Evolutionary conservation across 306 rosid genomes (phyloP).

Genomic region (Cicer yamashitae): DNA sequence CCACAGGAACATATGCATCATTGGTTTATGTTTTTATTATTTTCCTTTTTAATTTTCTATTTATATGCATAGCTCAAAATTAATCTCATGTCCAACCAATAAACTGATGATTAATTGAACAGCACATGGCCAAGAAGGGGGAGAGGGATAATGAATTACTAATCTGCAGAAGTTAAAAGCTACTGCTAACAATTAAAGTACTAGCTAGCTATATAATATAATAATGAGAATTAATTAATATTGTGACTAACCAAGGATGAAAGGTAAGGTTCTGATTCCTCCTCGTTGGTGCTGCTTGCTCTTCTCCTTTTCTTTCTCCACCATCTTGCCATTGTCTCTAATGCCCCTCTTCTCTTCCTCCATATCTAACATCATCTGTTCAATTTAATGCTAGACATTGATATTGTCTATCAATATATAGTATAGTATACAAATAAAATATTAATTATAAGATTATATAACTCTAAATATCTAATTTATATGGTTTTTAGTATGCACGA

Average conservation of each 20-base stretch:
- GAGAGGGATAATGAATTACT: neutral
- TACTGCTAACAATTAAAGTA: neutral
- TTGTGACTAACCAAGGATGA: conserved; percentile 58
- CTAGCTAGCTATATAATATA: neutral
- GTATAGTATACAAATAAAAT: neutral
- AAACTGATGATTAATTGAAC: too few relatives aligned
- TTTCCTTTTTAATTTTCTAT: too few relatives aligned
- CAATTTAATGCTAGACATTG: conserved; percentile 11
- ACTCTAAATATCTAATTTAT: too few relatives aligned
- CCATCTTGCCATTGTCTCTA: conserved; percentile 17
- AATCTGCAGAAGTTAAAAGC: neutral
- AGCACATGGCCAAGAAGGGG: neutral
- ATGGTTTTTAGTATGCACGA: too few relatives aligned
- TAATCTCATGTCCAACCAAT: too few relatives aligned
- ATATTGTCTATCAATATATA: conserved; percentile 6
- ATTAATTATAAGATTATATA: too few relatives aligned
- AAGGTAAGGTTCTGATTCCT: conserved; percentile 65
- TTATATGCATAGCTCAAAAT: too few relatives aligned
- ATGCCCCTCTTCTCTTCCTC: conserved; percentile 35
- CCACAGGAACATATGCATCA: too few relatives aligned
- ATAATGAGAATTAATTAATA: neutral
- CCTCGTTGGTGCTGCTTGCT: conserved; percentile 47
- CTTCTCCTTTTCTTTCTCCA: conserved; percentile 31
- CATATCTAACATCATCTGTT: conserved; percentile 25
- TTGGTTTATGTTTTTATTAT: too few relatives aligned